Conservation (phyloP, 768 basidiomycete genomes). For the Paxillus involutus region DNA sequence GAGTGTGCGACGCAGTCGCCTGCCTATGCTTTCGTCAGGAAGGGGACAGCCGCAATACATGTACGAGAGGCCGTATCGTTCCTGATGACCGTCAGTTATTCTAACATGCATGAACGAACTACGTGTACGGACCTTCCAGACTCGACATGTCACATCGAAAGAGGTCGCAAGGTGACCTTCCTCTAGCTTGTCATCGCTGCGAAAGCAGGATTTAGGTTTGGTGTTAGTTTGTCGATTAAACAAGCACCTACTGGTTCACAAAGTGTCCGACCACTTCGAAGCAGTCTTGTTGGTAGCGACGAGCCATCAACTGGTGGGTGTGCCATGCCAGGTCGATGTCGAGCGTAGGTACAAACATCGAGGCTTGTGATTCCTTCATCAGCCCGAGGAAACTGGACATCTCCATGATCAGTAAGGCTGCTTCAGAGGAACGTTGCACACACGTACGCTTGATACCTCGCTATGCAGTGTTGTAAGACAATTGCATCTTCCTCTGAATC, state of each 20-base stretch:
- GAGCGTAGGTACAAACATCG: constrained; percentile 53
- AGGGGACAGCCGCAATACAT: constrained; percentile 57
- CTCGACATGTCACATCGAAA: constrained; percentile 47
- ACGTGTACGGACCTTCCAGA: constrained; percentile 37
- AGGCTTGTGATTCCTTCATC: constrained; percentile 40
- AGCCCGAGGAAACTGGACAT: constrained; percentile 48
- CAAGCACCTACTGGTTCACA: constrained; percentile 47
- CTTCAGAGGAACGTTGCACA: constrained; percentile 57
- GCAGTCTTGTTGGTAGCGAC: constrained; percentile 42
- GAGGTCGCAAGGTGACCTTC: constrained; percentile 39
- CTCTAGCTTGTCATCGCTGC: constrained; percentile 49
- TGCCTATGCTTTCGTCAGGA: constrained; percentile 45
- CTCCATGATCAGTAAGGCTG: constrained; percentile 9
- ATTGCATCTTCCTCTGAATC: constrained; percentile 32
- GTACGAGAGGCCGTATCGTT: constrained; percentile 50
- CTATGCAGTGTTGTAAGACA: constrained; percentile 44
- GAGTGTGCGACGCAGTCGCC: constrained; percentile 34
- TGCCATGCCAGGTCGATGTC: constrained; percentile 73
- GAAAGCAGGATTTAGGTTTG: too few species aligned
- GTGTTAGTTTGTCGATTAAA: not conserved
- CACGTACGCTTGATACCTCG: too few species aligned
- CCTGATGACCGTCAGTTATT: constrained; percentile 16
- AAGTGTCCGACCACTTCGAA: constrained; percentile 37
- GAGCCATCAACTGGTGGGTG: constrained; percentile 54
- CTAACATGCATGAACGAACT: not conserved